Conservation (phyloP, 805 yeast species). For the Lachancea mirantina region DNA sequence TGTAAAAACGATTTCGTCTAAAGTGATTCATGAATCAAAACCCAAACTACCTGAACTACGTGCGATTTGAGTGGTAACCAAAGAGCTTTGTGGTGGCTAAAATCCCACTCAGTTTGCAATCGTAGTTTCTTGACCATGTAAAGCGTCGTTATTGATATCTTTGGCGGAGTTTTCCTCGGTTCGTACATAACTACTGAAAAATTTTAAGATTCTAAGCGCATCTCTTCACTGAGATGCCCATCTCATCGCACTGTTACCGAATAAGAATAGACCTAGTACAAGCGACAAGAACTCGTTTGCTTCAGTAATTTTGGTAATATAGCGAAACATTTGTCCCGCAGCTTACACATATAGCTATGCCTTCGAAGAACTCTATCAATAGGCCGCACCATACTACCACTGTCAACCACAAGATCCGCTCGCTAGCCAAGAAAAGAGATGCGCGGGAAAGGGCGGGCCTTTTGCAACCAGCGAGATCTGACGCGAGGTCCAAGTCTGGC, state of each 20-base stretch:
- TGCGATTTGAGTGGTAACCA: too few species aligned
- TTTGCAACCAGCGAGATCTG: conserved; percentile 41
- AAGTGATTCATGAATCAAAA: too few species aligned
- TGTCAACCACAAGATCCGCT: conserved; percentile 43
- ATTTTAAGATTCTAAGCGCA: conserved; percentile 8
- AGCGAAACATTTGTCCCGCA: too few species aligned
- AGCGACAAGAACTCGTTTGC: too few species aligned
- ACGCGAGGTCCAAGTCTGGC: conserved; percentile 37
- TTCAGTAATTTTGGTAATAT: too few species aligned
- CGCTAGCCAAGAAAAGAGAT: conserved; percentile 50
- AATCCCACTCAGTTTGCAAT: too few species aligned
- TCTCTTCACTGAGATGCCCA: conserved; percentile 13
- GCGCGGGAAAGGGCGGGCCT: conserved; percentile 40
- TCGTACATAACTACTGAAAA: conserved; percentile 1
- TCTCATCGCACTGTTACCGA: conserved; percentile 1
- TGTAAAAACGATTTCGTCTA: too few species aligned
- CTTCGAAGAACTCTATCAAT: conserved; percentile 74
- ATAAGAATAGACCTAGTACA: not conserved
- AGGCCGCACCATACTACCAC: conserved; percentile 60
- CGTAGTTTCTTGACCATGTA: too few species aligned
- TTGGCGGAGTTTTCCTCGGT: not conserved
- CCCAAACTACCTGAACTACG: too few species aligned
- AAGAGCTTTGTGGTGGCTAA: too few species aligned
- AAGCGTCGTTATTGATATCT: too few species aligned
- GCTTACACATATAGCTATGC: conserved; percentile 59